phyloP scores from a whole-genome alignment of 352 stramenopile species.

The Phytophthora melonis region DNA sequence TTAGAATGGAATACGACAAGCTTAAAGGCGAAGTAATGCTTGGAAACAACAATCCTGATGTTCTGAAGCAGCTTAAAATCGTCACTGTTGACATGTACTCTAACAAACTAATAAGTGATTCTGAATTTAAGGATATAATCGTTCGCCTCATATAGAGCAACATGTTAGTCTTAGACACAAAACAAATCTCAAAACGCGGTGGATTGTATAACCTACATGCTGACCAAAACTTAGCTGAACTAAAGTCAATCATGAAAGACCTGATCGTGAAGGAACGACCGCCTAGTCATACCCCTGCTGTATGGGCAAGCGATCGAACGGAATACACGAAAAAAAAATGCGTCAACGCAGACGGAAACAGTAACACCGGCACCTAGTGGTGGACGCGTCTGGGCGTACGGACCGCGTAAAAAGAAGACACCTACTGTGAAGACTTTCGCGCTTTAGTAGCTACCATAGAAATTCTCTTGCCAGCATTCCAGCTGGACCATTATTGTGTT shows the following conservation, averaged over 20 bases:
- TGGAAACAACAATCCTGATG: slow-evolving; percentile 21
- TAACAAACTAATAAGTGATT: slow-evolving; percentile 9
- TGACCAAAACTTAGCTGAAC: slow-evolving; percentile 16
- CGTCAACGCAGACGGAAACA: not conserved
- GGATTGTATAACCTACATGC: slow-evolving; percentile 9
- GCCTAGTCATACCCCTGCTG: not conserved
- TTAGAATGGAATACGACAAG: slow-evolving; percentile 17
- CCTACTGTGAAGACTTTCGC: not conserved
- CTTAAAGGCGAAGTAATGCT: slow-evolving; percentile 17
- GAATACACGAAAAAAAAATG: too few species aligned
- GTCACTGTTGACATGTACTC: slow-evolving; percentile 13
- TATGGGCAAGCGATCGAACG: not conserved
- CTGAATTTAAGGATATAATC: slow-evolving; percentile 16
- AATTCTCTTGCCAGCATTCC: slow-evolving; percentile 1
- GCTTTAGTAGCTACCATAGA: slow-evolving; percentile 3
- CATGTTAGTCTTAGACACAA: slow-evolving; percentile 2
- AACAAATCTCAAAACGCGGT: not conserved
- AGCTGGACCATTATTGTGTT: not conserved
- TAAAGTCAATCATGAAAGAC: slow-evolving; percentile 21
- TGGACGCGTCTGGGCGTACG: not conserved
- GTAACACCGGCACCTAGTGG: too few species aligned
- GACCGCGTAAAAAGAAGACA: not conserved
- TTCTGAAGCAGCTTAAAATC: slow-evolving; percentile 16
- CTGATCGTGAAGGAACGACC: slow-evolving; percentile 3
- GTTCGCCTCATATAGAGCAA: not conserved